A percentile compares a stretch with the other conserved stretches of the same genome.
Conservation (phyloP, 768 basidiomycete genomes). For the Hebeloma cylindrosporum region DNA sequence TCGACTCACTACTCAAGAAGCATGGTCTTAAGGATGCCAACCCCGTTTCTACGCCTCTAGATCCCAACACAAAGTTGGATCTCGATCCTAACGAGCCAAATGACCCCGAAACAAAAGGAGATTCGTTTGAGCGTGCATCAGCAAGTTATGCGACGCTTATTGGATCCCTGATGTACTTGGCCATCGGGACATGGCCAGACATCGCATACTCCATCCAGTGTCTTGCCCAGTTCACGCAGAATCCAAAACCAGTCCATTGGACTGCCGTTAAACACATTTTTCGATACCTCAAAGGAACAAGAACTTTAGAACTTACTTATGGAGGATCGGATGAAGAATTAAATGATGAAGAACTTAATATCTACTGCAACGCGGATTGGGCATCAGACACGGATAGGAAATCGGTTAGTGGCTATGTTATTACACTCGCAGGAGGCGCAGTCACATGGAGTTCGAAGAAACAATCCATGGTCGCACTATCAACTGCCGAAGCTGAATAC, state of each 20-base stretch:
- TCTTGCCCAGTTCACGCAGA: constrained; percentile 18
- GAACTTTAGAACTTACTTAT: constrained; percentile 20
- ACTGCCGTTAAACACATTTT: constrained; percentile 29
- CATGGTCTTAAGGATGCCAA: too few relatives aligned
- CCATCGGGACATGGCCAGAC: constrained; percentile 15
- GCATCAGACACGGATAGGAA: constrained; percentile 19
- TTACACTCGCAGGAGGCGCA: constrained; percentile 31
- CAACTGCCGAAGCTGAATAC: constrained; percentile 46
- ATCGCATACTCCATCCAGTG: constrained; percentile 16
- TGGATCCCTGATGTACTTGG: constrained; percentile 21
- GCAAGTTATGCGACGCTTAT: constrained; percentile 15
- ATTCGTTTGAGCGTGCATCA: background rate
- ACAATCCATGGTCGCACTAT: constrained; percentile 39
- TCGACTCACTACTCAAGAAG: too few relatives aligned
- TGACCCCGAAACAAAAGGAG: background rate
- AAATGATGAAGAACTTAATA: constrained; percentile 23
- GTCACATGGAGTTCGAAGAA: constrained; percentile 41
- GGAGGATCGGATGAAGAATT: constrained; percentile 27
- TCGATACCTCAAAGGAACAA: constrained; percentile 24
- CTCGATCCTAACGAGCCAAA: too few relatives aligned
- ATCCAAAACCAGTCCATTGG: constrained; percentile 26
- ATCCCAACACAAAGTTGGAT: too few relatives aligned
- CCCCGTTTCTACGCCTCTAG: too few relatives aligned
- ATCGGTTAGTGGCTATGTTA: constrained; percentile 38
- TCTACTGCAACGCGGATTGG: constrained; percentile 26